Conservation (phyloP, 2,329 filamentous ascomycete genomes). For the Penicillium verrucosum region DNA sequence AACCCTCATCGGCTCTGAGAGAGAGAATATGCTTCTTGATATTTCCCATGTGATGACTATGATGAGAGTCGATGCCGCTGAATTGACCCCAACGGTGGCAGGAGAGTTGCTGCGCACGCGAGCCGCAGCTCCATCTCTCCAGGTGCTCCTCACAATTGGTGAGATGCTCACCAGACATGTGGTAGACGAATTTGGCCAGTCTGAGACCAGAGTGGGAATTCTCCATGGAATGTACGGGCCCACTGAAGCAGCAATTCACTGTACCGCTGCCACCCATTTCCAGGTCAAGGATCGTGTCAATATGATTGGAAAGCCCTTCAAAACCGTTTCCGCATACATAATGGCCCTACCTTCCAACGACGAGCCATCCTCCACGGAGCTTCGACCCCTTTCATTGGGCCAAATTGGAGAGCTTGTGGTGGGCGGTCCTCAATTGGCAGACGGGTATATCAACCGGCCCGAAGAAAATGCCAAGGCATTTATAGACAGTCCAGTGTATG, state of each 20-base stretch:
- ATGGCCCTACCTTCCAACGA: conserved; percentile 49
- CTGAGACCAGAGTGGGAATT: conserved; percentile 54
- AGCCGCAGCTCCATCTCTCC: conserved; percentile 63
- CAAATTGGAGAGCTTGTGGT: conserved; percentile 76
- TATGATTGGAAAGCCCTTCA: conserved; percentile 73
- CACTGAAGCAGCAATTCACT: conserved; percentile 89
- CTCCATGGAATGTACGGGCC: conserved; percentile 94
- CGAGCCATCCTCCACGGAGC: conserved; percentile 21
- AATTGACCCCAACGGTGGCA: conserved; percentile 84
- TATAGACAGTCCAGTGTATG: conserved; percentile 61
- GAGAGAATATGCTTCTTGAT: conserved; percentile 69
- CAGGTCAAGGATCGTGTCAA: conserved; percentile 54
- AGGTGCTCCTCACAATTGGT: conserved; percentile 77
- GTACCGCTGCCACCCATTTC: conserved; percentile 69
- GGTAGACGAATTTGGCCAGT: conserved; percentile 72
- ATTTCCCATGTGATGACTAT: conserved; percentile 63
- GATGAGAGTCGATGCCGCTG: conserved; percentile 74
- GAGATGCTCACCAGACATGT: conserved; percentile 84
- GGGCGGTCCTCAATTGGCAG: conserved; percentile 74
- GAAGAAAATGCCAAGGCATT: conserved; percentile 73
- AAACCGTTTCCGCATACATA: conserved; percentile 76
- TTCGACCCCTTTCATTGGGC: conserved; percentile 60
- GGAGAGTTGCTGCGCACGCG: conserved; percentile 70
- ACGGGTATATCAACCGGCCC: conserved; percentile 75
- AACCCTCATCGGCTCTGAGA: conserved; percentile 69